Percentiles rank a stretch among this genome's conserved stretches.
phyloP scores from a whole-genome alignment of 2,329 filamentous ascomycete genomes.

The Diaporthe vaccinii region DNA sequence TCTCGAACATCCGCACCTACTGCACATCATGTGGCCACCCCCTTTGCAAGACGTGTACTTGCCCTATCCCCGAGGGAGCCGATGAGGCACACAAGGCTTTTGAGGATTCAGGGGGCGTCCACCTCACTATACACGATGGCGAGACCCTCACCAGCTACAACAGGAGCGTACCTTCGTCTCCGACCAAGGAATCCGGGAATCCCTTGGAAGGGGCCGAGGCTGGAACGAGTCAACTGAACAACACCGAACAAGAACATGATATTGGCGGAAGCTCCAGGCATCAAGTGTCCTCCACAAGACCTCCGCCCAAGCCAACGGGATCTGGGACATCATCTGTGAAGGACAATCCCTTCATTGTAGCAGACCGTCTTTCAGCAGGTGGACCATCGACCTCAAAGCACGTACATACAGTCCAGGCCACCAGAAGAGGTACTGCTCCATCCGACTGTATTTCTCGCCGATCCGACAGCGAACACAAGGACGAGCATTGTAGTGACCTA shows the following conservation, averaged over 20 bases:
- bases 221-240: background rate
- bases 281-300: background rate
- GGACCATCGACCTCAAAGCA: slow-evolving; percentile 2
- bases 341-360: slow-evolving; percentile 45
- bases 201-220: background rate
- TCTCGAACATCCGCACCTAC: slow-evolving; percentile 51
- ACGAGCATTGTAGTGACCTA: slow-evolving; percentile 39
- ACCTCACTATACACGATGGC: slow-evolving; percentile 41
- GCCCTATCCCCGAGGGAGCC: slow-evolving; percentile 49
- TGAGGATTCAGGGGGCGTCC: slow-evolving; percentile 38
- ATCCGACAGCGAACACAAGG: slow-evolving; percentile 36
- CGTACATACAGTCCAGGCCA: background rate
- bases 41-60: slow-evolving; percentile 62
- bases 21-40: slow-evolving; percentile 66
- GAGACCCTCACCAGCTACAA: slow-evolving; percentile 40
- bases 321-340: slow-evolving; percentile 36
- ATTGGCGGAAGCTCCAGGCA: background rate
- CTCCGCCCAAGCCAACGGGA: slow-evolving; percentile 7
- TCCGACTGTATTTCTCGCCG: slow-evolving; percentile 39
- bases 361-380: slow-evolving; percentile 42
- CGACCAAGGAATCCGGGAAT: slow-evolving; percentile 15
- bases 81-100: slow-evolving; percentile 44
- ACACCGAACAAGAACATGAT: background rate
- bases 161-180: slow-evolving; percentile 32
- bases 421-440: background rate